These are phyloP conservation scores for Neopestalotiopsis rosae DNA, from an alignment of 2,329 filamentous ascomycete species.

Conservation along the genomic window DNA sequence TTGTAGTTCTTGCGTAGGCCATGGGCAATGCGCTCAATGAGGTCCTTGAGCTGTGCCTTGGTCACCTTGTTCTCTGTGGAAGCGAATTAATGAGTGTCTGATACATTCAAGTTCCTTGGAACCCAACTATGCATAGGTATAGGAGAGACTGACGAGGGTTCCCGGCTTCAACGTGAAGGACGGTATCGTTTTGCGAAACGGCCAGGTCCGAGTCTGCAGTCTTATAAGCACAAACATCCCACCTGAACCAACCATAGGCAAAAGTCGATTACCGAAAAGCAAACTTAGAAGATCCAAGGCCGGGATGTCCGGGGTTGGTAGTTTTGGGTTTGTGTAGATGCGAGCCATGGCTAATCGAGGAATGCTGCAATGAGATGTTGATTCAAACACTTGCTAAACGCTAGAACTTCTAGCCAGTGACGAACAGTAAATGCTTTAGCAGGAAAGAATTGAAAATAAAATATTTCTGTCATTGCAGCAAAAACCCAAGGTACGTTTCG, in stretches of 20 bases:
- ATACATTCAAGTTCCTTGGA: not conserved
- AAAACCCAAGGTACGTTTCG: not conserved
- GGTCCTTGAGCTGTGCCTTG: conserved; percentile 44
- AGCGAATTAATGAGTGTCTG: conserved; percentile 21
- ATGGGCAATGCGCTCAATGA: conserved; percentile 50
- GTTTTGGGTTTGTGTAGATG: conserved; percentile 24
- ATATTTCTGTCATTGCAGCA: not conserved
- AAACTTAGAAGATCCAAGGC: conserved; percentile 19
- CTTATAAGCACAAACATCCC: not conserved
- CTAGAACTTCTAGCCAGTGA: not conserved
- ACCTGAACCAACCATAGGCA: conserved; percentile 21
- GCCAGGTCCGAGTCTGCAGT: conserved; percentile 24
- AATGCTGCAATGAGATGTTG: not conserved
- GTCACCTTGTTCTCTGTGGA: conserved; percentile 49
- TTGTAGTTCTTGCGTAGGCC: conserved; percentile 55
- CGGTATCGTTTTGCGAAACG: conserved; percentile 42
- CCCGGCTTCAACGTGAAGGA: conserved; percentile 51
- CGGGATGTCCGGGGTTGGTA: conserved; percentile 14
- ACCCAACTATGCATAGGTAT: not conserved
- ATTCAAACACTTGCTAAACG: not conserved
- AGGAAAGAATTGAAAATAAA: not conserved
- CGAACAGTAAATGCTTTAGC: not conserved
- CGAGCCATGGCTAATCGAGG: conserved; percentile 14
- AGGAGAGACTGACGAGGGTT: not conserved
- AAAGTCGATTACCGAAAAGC: conserved; percentile 13